Base-by-base conservation (phyloP, 139 green algal species). In the Monoraphidium neglectum region DNA sequence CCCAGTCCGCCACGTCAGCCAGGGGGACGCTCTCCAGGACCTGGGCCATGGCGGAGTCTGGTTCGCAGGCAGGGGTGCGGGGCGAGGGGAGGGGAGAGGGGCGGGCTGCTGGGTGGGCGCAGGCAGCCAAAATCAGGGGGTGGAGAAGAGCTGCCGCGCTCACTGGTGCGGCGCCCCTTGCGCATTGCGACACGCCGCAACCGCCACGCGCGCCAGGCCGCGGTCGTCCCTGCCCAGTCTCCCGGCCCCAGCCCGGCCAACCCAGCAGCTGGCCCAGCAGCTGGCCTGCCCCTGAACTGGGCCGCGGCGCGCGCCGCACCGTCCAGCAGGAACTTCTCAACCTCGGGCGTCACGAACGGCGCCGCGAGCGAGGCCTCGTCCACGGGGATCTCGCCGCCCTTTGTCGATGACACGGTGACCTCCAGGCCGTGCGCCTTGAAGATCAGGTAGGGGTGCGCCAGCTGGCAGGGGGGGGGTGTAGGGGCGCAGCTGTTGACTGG, bases 371-470 rank as follows among this genome's bases (percentile, higher is more conserved):
- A 70, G 24, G 57, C 70, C 2, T 83, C 72, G 26, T 87, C 82
- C 36, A 87, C 69, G 5, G 82, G 82, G 6, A 87, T 38, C 66
- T 83, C 76, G 21, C 82, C 81, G 12, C 82, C 82, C 56, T 79
- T 81, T 35, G 81, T 70, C 24, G 60, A 77, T 21, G 60, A 68
- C 30, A 87, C 74, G 1, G 47, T 69, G 0, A 77, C 68, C 6
- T 76, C 47, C 15, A 70, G 78, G 35, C 77, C 74, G 23, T 57
- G 26, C 13, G 68, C 49, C 69, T 72, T 75, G n/a, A 74, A 82
- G 5, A 68, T 30, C 13, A 72, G 61, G 56, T 78, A 78, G 15
- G 79, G 73, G 1, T 73, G 72, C 35, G 59, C 35, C 28, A 77
- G 35, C 72, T 76, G 47, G n/a, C 76, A 60, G 13, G 62, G 37